A percentile compares a stretch with the other conserved stretches of the same genome.
These are phyloP conservation scores for Triticum aestivum DNA, from an alignment of 176 grass and related monocot species.

Conservation along the genomic window IWGSC_CS_RefSeq_v2.1 NC_057806.1:89180493-89180992, in stretches of 20 bases:
- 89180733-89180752: conserved; percentile 37
- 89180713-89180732: background rate
- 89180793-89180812: conserved; percentile 45
- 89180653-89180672: background rate
- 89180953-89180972: conserved; percentile 75
- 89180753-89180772: conserved; percentile 37
- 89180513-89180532: background rate
- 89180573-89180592: conserved; percentile 8
- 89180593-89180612: background rate
- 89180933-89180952: conserved; percentile 56
- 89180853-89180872: conserved; percentile 42
- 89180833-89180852: conserved; percentile 56
- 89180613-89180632: background rate
- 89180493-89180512: background rate
- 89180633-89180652: background rate
- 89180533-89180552: background rate
- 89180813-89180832: conserved; percentile 69
- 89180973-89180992: conserved; percentile 49
- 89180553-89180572: background rate
- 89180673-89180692: background rate
- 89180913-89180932: conserved; percentile 46
- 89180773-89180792: conserved; percentile 8
- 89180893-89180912: conserved; percentile 31
- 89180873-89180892: conserved; percentile 33
- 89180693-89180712: background rate